These are phyloP conservation scores for Hygrophorus pudorinus DNA, from an alignment of 768 basidiomycete genomes.

Conservation along the genomic window DNA sequence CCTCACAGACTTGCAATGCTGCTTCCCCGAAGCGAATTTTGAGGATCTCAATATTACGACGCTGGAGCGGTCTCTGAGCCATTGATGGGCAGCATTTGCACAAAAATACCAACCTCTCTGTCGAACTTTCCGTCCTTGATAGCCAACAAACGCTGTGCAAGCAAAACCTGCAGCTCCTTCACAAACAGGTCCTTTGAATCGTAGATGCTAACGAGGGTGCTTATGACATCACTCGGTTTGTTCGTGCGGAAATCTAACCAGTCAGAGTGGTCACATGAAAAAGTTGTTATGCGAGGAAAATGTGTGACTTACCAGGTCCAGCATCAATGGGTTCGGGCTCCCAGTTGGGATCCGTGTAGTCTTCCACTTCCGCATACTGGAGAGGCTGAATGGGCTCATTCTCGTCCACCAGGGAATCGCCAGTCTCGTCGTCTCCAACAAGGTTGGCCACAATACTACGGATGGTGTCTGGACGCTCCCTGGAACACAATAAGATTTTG, in stretches of 20 bases:
- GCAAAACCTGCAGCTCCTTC: slow-evolving; percentile 86
- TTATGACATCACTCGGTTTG: slow-evolving; percentile 88
- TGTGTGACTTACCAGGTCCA: slow-evolving; percentile 62
- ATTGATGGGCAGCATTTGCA: background rate
- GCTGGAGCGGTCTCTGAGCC: slow-evolving; percentile 33
- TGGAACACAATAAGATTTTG: slow-evolving; percentile 15
- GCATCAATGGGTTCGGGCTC: slow-evolving; percentile 95
- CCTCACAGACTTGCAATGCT: slow-evolving; percentile 90
- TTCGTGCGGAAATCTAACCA: slow-evolving; percentile 80
- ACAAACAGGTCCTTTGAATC: slow-evolving; percentile 95
- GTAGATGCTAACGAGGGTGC: slow-evolving; percentile 94
- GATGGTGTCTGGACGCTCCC: slow-evolving; percentile 87
- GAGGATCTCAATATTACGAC: slow-evolving; percentile 85
- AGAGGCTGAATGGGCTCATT: slow-evolving; percentile 72
- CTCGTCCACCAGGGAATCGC: slow-evolving; percentile 78
- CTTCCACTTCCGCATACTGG: slow-evolving; percentile 69
- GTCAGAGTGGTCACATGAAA: background rate
- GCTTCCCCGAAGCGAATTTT: slow-evolving; percentile 95
- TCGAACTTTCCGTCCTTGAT: slow-evolving; percentile 77
- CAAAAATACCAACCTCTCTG: slow-evolving; percentile 33
- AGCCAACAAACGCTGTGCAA: slow-evolving; percentile 78
- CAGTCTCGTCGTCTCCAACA: slow-evolving; percentile 74
- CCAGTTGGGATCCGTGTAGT: slow-evolving; percentile 90
- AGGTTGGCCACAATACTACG: slow-evolving; percentile 86
- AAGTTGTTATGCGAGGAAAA: background rate